phyloP scores from a whole-genome alignment of 2,329 filamentous ascomycete species.

The Fusarium sacchari region DNA sequence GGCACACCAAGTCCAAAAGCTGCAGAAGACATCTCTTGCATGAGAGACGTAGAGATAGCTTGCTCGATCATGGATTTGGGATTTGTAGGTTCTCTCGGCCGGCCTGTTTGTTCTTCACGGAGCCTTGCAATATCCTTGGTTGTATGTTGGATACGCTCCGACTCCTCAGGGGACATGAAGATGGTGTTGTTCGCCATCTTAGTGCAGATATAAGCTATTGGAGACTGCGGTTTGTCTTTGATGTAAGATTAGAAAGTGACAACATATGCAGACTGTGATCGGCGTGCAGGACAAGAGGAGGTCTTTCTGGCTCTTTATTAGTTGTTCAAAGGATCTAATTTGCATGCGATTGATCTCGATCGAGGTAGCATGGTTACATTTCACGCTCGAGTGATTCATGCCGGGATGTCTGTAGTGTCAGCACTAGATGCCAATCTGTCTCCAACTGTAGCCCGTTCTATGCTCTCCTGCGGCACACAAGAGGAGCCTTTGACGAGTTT shows the following conservation, averaged over 20 bases:
- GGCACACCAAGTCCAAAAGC: slow-evolving; percentile 24
- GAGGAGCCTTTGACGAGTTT: fast-evolving
- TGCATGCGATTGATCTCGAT: not conserved
- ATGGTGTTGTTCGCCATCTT: slow-evolving; percentile 43
- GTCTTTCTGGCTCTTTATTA: too few relatives aligned
- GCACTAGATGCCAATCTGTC: not conserved
- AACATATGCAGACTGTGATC: fast-evolving
- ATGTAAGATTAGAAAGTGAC: too few relatives aligned
- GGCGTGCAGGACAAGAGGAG: not conserved
- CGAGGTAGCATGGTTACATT: not conserved
- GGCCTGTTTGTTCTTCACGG: slow-evolving; percentile 34
- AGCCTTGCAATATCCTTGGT: slow-evolving; percentile 37
- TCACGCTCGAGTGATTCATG: not conserved
- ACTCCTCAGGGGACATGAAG: slow-evolving; percentile 47
- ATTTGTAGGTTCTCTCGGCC: slow-evolving; percentile 34
- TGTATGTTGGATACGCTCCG: slow-evolving; percentile 41
- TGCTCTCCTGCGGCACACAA: not conserved
- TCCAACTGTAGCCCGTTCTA: not conserved
- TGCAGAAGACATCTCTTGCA: slow-evolving; percentile 46
- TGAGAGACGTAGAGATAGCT: slow-evolving; percentile 44
- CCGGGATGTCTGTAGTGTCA: fast-evolving
- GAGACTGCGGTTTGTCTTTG: fast-evolving
- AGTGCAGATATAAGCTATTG: fast-evolving
- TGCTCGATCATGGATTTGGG: slow-evolving; percentile 35
- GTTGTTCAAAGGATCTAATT: not conserved